Evolutionary conservation across 1,139 yeast genomes (phyloP), one percentile per base, ranked within the genome.

Genomic region (Taiozyma sp.): DNA sequence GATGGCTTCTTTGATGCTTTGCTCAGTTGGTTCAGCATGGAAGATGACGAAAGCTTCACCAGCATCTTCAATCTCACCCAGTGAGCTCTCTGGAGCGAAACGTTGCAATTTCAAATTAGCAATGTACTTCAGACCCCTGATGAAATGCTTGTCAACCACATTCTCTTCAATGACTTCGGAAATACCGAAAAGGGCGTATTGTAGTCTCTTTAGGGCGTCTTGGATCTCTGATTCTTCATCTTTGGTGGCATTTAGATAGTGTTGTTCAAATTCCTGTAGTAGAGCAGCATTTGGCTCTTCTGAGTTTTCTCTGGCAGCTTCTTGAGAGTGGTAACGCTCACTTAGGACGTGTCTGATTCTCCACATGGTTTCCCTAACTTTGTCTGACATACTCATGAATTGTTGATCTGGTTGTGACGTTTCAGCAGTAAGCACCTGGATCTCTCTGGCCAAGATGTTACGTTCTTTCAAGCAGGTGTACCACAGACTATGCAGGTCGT

Each of bases 401-500:
- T 67, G 63, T 41, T 63, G 61, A 36, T 65, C 67, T 32, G 66
- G 62, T 40, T 73, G 68, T 67, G 75, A 66, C 63, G 81, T 56
- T 66, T 75, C 68, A 24, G 70, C 64, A 47, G 61, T 63, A 49
- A 75, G 61, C 45, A 80, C 69, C 57, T 84, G 81, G 49, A 77
- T 75, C 68, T 95, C 99, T 62, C 97, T 79, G 39, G 84, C 83
- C 53, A 93, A 69, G 41, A 82, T 73, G 69, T 93, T 95, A 59
- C 96, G 76, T 68, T 93, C 97, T 65, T 83, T 87, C 58, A 93
- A 72, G 58, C 92, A 82, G 47, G 86, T 76, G 67, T 90, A 92
- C 98, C 99, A 93, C 61, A 93, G 76, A 46, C 82, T 80, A 69
- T 95, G 99, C 62, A 93, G 74, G 67, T 93, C 99, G 43, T 91